Base-by-base conservation (phyloP, 805 yeast species). In the Saturnispora serradocipensis region DNA sequence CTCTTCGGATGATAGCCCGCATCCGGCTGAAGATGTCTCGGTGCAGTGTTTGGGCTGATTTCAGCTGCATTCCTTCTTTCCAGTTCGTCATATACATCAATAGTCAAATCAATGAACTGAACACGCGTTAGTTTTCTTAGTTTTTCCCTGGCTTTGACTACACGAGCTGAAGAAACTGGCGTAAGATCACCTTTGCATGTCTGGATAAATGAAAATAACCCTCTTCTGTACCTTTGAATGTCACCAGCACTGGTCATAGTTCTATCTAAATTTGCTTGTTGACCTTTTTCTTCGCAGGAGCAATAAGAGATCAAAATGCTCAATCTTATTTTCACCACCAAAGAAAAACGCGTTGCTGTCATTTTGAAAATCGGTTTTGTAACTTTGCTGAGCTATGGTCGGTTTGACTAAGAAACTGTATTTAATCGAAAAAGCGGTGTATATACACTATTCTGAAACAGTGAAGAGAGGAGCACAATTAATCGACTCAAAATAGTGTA, bases 61-160 rank as follows among this genome's bases (percentile, higher is more conserved):
- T n/a, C 15, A 11, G 32, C 20, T 9, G n/a, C 53, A 54, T 39
- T 78, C 76, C 99, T 76, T 62, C 99, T 78, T 60, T 81, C 80
- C 54, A 93, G 72, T 67, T 93, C 99, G 67, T 93, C 99, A 64
- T 82, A 86, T 11, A 93, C 97, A 66, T 93, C 99, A 3, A 97
- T 89, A 58, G 95, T 81, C 53, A 93, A 77, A 66, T 93, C 99
- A 54, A 77, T 75, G 63, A 93, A 89, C 67, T 95, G 99, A 7
- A 84, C 80, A 30, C 76, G 72, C 2, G 96, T 84, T 50, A 95
- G 75, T 62, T 87, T 88, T 55, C 85, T 74, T 46, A 91, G 75
- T 67, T 91, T 89, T 57, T 86, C 88, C 58, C 96, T 75, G 3
- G 97, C 97, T 63, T 87, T 82, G 39, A 79, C 81, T 5, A 90